Percentiles rank a stretch among this genome's conserved stretches.
Evolutionary conservation across 2,329 filamentous ascomycete genomes (phyloP).

Genomic region (Aureobasidium sp.): DNA sequence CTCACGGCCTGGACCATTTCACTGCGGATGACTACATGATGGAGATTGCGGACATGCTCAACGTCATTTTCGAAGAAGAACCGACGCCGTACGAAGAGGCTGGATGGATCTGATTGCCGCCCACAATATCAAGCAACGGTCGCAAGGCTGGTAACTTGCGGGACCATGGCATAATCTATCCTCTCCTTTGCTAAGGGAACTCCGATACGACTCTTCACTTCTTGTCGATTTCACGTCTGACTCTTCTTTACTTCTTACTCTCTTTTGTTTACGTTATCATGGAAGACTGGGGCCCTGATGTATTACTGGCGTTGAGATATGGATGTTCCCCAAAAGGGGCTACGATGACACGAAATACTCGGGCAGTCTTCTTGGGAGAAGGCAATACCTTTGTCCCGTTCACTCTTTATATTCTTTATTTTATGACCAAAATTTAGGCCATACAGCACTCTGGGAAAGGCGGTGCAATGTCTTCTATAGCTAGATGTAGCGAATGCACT

Average conservation of each 20-base stretch:
- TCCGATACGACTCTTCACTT: constrained; percentile 14
- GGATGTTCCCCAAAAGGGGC: constrained; percentile 11
- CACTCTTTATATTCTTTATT: constrained; percentile 12
- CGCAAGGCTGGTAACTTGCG: constrained; percentile 17
- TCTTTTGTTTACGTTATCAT: constrained; percentile 14
- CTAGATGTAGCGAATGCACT: constrained; percentile 10
- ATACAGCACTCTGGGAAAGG: constrained; percentile 8
- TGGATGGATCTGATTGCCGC: constrained; percentile 21
- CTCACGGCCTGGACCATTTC: constrained; percentile 65
- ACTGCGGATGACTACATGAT: constrained; percentile 74
- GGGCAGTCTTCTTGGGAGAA: constrained; percentile 16
- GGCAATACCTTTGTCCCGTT: constrained; percentile 9
- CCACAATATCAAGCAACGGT: constrained; percentile 13
- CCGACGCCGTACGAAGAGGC: constrained; percentile 17
- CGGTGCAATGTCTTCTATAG: constrained; percentile 1
- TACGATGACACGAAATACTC: constrained; percentile 13
- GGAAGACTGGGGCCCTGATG: constrained; percentile 12
- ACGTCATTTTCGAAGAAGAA: constrained; percentile 32
- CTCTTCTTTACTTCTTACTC: constrained; percentile 12
- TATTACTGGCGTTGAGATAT: constrained; percentile 15
- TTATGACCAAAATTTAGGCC: constrained; percentile 10
- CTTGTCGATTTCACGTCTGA: constrained; percentile 13
- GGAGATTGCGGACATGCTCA: constrained; percentile 66
- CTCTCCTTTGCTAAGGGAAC: neutral
- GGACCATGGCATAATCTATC: constrained; percentile 7